Base-by-base conservation (phyloP, 495 filamentous ascomycete genomes). In the Penicillium fimorum region DNA sequence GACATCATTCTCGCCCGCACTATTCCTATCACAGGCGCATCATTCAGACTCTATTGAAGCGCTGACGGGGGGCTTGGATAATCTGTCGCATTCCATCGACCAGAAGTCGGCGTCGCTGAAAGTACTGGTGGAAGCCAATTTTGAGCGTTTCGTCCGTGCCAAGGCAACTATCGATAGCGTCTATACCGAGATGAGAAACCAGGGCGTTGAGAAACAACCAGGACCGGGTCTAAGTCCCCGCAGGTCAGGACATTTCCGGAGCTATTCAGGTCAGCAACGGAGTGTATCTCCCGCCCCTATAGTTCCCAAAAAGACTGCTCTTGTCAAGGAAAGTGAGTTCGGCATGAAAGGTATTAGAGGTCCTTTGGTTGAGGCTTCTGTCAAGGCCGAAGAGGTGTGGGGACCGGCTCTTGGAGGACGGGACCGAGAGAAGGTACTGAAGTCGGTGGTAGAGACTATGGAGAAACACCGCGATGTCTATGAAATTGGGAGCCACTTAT, bases 101-200 rank as follows among this genome's bases (percentile, higher is more conserved):
- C 90, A 97, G 67, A 98, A 98, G 66, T 96, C 92, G 1, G 94
- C 92, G 0, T 95, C 91, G 5, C 74, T 98, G 35, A 98, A 98
- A 69, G 88, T 95, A 2, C 80, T 98, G 4, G 94, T 98, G 24
- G 94, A 98, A 70, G 90, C 88, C 29, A 97, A 98, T 65, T 98
- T 98, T 64, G 95, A 98, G 73, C 87, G 92, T 32, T 98, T 98
- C 71, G 93, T 98, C 32, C 85, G 88, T 11, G 94, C 95, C 7
- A 98, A 98, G 68, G 88, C 91, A 4, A 97, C 92, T 7, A 97
- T 98, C 58, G 94, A 98, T 73, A 92, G 92, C 76, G 94, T 98
- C 37, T 98, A 98, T 71, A 92, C 83, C 35, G 95, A 97, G 72
- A 97, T 98, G 94, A 91, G 92, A 49, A 91, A 89, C 50, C 87